Base-by-base conservation (phyloP, 257 asterid species). In the Henckelia pumila region DNA sequence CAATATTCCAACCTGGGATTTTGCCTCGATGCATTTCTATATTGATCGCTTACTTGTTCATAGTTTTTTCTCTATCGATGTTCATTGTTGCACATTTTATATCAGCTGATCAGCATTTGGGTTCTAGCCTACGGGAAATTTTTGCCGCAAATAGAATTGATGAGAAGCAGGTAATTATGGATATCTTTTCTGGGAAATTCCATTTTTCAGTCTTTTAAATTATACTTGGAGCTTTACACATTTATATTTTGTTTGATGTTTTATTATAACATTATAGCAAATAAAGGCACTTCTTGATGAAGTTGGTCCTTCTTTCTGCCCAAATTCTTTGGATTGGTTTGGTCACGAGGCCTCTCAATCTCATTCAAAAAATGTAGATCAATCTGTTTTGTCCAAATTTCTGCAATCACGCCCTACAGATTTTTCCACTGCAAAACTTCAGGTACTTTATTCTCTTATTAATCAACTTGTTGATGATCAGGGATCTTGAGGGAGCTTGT, bases 91-190 rank as follows among this genome's bases (percentile, higher is more conserved):
- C 65, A 44, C 73, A n/a, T n/a, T 69, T 40, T 61, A 63, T 64
- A 29, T 64, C 86, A 90, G 99, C 60, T 78, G 88, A 75, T 68
- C 77, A 63, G 69, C 82, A 77, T 66, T 56, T 88, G 60, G 97
- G 92, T 66, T 83, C 95, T 73, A 85, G 86, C 71, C 83, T 93
- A 71, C 88, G 97, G 71, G 97, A 90, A 71, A 80, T 93, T 76
- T 93, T 95, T 74, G 96, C 96, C 57, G 94, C 95, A 66, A 88
- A 90, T 79, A 90, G 97, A 79, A 78, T 84, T 66, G 90, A 88
- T 69, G 97, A 93, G 79, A 93, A 86, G 80, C 97, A 93, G 97
- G 99, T 93, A 72, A 26, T 32, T 62, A 6, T 61, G 71, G 64
- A 63, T 16, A 57, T 56, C 61, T 29, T 72, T 35, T 73, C 67